These are phyloP conservation scores for Crithidia bombi DNA, from an alignment of 208 protist species.

Conservation along the genomic window DNA sequence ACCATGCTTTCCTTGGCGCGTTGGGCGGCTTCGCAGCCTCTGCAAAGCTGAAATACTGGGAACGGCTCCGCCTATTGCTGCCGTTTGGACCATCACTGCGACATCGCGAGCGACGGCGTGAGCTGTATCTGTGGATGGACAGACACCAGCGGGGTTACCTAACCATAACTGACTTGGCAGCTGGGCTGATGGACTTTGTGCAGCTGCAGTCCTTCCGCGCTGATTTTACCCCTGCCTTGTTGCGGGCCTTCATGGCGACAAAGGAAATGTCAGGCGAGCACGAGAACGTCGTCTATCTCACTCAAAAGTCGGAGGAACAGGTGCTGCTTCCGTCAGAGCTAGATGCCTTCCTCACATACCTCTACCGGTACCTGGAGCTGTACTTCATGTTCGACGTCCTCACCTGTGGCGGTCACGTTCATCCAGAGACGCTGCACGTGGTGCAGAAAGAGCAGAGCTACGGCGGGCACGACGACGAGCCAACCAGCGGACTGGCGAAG, in stretches of 20 bases:
- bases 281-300: slow-evolving; percentile 38
- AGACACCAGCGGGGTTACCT: slow-evolving; percentile 34
- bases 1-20: slow-evolving; percentile 20
- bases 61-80: slow-evolving; percentile 53
- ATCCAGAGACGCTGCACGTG: slow-evolving; percentile 37
- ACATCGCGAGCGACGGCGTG: slow-evolving; percentile 48
- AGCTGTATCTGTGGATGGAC: slow-evolving; percentile 58
- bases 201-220: slow-evolving; percentile 51
- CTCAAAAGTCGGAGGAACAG: slow-evolving; percentile 57
- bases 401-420: slow-evolving; percentile 40
- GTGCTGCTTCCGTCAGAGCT: slow-evolving; percentile 57
- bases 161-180: slow-evolving; percentile 48
- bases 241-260: slow-evolving; percentile 57
- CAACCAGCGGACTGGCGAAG: not conserved
- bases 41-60: slow-evolving; percentile 48
- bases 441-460: slow-evolving; percentile 32
- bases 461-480: slow-evolving; percentile 4
- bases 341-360: slow-evolving; percentile 57
- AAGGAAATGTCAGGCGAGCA: slow-evolving; percentile 42
- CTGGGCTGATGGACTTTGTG: slow-evolving; percentile 47
- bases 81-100: slow-evolving; percentile 42
- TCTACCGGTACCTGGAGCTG: slow-evolving; percentile 79
- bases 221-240: slow-evolving; percentile 50
- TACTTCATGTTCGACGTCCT: slow-evolving; percentile 86
- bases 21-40: slow-evolving; percentile 17